Evolutionary conservation across 2,329 filamentous ascomycete genomes (phyloP).

Genomic region (Penicillium sp.): DNA sequence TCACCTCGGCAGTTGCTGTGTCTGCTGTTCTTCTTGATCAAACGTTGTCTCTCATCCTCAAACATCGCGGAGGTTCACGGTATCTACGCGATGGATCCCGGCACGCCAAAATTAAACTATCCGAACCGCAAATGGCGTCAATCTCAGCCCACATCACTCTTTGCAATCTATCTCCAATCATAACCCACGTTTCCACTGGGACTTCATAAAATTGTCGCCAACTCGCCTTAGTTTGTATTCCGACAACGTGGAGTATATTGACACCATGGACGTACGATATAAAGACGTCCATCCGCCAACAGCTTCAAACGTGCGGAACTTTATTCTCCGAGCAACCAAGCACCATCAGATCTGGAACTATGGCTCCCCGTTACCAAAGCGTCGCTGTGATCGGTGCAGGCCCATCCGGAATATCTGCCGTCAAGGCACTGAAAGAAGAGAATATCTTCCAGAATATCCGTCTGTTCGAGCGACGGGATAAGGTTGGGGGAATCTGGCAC

Average conservation of each 20-base stretch:
- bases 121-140: constrained; percentile 3
- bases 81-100: not conserved
- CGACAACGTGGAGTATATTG: constrained; percentile 5
- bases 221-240: not conserved
- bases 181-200: not conserved
- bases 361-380: constrained; percentile 12
- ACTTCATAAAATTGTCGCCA: not conserved
- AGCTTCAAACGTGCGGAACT: too few relatives aligned
- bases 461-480: constrained; percentile 35
- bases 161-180: not conserved
- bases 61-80: not conserved
- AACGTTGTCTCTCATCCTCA: not conserved
- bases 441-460: constrained; percentile 33
- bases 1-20: too few relatives aligned
- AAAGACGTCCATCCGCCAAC: not conserved
- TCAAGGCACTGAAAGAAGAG: constrained; percentile 34
- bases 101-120: not conserved
- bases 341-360: not conserved
- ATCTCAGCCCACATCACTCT: not conserved
- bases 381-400: constrained; percentile 27
- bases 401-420: constrained; percentile 32
- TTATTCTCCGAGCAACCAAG: not conserved
- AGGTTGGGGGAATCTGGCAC: constrained; percentile 35
- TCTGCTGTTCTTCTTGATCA: not conserved
- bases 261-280: not conserved